phyloP scores from a whole-genome alignment of 306 rosid genomes.

The Lathyrus tuberosus region DNA sequence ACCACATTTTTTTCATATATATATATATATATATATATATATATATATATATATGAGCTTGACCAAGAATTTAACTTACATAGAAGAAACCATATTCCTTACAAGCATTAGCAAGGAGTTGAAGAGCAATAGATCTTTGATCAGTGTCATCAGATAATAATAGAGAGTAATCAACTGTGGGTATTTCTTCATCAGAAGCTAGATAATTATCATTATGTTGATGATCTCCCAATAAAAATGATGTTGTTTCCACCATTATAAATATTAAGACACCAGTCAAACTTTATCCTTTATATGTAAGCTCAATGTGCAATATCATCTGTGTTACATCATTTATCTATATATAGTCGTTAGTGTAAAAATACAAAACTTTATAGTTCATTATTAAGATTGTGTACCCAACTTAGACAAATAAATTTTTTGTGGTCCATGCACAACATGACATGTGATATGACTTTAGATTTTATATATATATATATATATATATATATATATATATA shows the following conservation, averaged over 20 bases:
- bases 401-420: too few relatives aligned
- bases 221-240: background rate
- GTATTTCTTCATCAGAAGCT: slow-evolving; percentile 45
- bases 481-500: too few relatives aligned
- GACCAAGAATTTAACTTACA: slow-evolving; percentile 21
- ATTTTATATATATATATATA: too few relatives aligned
- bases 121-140: slow-evolving; percentile 32
- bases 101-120: slow-evolving; percentile 40
- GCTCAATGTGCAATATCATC: background rate
- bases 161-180: slow-evolving; percentile 43
- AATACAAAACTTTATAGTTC: too few relatives aligned
- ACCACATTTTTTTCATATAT: too few relatives aligned
- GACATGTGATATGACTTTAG: too few relatives aligned
- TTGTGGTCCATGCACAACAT: too few relatives aligned
- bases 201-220: slow-evolving; percentile 10
- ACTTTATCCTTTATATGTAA: background rate
- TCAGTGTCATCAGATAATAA: slow-evolving; percentile 32
- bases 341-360: background rate
- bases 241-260: slow-evolving; percentile 16
- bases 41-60: background rate
- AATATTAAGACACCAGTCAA: background rate
- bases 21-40: too few relatives aligned
- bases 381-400: too few relatives aligned
- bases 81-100: slow-evolving; percentile 48
- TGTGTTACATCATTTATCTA: background rate